Evolutionary conservation across 1,284 basidiomycete species (phyloP), one percentile per base, ranked within the genome.

Genomic region (Trichosporon coremiiforme): DNA sequence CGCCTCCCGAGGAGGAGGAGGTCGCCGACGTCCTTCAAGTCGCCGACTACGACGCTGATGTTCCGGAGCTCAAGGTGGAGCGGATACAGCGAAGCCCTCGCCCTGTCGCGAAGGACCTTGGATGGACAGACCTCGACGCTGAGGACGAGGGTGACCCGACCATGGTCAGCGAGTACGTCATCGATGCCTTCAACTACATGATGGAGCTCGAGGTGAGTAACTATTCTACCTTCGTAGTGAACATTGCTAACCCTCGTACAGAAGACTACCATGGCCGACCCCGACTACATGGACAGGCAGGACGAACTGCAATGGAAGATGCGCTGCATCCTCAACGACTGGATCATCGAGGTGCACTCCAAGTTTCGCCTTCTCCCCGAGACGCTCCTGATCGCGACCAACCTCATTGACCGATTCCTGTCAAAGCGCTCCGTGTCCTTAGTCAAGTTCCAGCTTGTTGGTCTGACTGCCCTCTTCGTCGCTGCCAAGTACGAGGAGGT

Each of bases 401-500:
- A 99, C 86, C 90, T 98, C 79, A 92, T 98, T 78, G 97, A 99
- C 84, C 93, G 96, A 66, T 98, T 99, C 88, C 89, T 98, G 31
- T 95, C 94, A 2, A 86, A 89, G 1, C 91, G 95, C 7, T 90
- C 92, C 64, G 92, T 98, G 64, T 95, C 94, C 6, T 88, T 98
- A 20, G 90, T 90, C 76, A 97, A 98, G 82, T 88, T 98, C 53
- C 96, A 98, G 83, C 89, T 98, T 20, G 95, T 98, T 67, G 96
- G 97, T 70, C 87, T 98, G 71, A 94, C 95, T 5, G 93, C 93
- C 77, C 88, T 99, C 83, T 96, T 98, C 84, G 87, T 99, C 74
- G 90, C 96, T 0, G 89, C 93, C 64, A 99, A 99, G 84, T 94
- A 95, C 75, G 96, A 99, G 82, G 96, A 99, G 84, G 93, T 97